These are phyloP conservation scores for Schizosaccharomyces cryophilus DNA, from an alignment of 805 yeast genomes.

Conservation along the genomic window DNA sequence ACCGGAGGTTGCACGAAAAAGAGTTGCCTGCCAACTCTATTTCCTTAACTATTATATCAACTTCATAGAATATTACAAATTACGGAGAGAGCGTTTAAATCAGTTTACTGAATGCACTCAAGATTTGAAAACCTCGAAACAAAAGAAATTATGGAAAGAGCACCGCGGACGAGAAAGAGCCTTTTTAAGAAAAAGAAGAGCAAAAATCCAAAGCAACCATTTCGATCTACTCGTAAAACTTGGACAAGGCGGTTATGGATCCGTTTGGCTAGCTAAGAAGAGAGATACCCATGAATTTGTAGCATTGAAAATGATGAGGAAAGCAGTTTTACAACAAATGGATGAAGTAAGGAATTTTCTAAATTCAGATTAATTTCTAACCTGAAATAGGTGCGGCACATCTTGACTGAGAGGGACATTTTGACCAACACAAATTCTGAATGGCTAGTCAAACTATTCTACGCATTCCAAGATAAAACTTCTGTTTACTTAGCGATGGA, in stretches of 20 bases:
- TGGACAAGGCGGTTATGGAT: constrained; percentile 98
- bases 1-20: background rate
- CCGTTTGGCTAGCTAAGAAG: constrained; percentile 81
- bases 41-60: background rate
- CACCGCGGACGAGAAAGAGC: constrained; percentile 71
- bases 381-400: constrained; percentile 45
- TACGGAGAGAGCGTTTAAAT: background rate
- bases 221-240: constrained; percentile 92
- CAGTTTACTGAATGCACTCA: background rate
- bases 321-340: constrained; percentile 57
- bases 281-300: constrained; percentile 84
- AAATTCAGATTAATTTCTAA: background rate
- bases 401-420: constrained; percentile 84
- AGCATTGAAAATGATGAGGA: constrained; percentile 78
- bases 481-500: constrained; percentile 92
- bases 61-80: background rate
- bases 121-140: background rate
- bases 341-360: constrained; percentile 29
- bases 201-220: constrained; percentile 81
- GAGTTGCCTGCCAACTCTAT: background rate
- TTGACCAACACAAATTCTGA: constrained; percentile 81
- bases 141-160: constrained; percentile 16
- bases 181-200: constrained; percentile 59
- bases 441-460: constrained; percentile 80
- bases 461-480: constrained; percentile 83